Evolutionary conservation across 2,329 filamentous ascomycete genomes (phyloP).

Genomic region (Sarocladiaceae sp.): DNA sequence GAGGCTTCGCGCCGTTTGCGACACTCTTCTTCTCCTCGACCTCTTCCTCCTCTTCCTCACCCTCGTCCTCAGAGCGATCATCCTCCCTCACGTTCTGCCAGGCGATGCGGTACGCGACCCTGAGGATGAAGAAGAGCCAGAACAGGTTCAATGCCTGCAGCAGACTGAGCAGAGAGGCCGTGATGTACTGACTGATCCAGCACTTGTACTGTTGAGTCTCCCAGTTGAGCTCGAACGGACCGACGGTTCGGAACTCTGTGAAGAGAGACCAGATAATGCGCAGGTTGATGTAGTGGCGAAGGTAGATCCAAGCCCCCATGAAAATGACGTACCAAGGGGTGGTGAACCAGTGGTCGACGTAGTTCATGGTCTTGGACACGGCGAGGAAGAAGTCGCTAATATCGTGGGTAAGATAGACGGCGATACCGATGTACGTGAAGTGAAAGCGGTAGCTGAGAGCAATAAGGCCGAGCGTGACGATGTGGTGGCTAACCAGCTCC

Average conservation of each 20-base stretch:
- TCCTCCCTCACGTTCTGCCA: constrained; percentile 57
- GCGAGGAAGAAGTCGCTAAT: constrained; percentile 94
- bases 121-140: constrained; percentile 72
- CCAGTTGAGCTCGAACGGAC: constrained; percentile 73
- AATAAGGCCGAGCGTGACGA: constrained; percentile 81
- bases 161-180: constrained; percentile 54
- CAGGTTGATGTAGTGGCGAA: constrained; percentile 80
- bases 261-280: constrained; percentile 69
- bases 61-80: constrained; percentile 64
- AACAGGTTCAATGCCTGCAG: constrained; percentile 74
- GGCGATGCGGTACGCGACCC: constrained; percentile 67
- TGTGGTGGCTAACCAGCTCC: constrained; percentile 85
- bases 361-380: constrained; percentile 87
- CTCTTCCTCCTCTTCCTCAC: constrained; percentile 50
- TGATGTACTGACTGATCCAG: constrained; percentile 61
- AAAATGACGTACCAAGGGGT: constrained; percentile 80
- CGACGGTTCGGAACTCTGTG: constrained; percentile 67
- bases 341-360: constrained; percentile 73
- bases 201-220: constrained; percentile 72
- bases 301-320: constrained; percentile 79
- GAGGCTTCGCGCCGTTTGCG: constrained; percentile 13
- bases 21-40: constrained; percentile 19
- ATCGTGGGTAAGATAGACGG: constrained; percentile 91
- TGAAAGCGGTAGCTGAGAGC: constrained; percentile 88
- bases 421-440: constrained; percentile 90